Evolutionary conservation across 257 asterid genomes (phyloP).

Genomic region (Paulownia fortunei): DNA sequence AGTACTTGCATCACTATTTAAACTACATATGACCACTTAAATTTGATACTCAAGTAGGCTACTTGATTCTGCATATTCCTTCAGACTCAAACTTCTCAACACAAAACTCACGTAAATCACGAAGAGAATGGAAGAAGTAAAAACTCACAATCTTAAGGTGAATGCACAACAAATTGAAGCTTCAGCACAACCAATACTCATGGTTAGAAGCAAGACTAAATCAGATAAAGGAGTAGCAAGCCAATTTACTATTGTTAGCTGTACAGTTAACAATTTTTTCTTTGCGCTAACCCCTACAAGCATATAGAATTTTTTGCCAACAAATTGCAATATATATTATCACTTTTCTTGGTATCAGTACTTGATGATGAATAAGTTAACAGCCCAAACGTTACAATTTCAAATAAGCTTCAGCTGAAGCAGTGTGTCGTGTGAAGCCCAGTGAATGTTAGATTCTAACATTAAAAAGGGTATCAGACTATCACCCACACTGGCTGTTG

Average conservation of each 20-base stretch:
- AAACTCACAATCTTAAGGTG: slow-evolving; percentile 4
- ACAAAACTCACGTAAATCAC: slow-evolving; percentile 10
- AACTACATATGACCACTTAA: slow-evolving; percentile 21
- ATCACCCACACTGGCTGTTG: slow-evolving; percentile 7
- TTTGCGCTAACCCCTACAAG: not conserved
- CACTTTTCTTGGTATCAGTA: not conserved
- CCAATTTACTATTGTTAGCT: not conserved
- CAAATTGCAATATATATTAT: slow-evolving; percentile 1
- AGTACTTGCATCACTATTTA: slow-evolving; percentile 11
- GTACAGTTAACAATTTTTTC: not conserved
- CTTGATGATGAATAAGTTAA: slow-evolving; percentile 15
- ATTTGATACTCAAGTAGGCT: slow-evolving; percentile 8
- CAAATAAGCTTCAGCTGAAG: slow-evolving; percentile 24
- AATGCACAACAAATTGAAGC: not conserved
- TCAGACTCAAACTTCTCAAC: slow-evolving; percentile 2
- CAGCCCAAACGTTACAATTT: slow-evolving; percentile 22
- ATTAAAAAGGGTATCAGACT: slow-evolving; percentile 9
- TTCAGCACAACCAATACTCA: not conserved
- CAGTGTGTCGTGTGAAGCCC: slow-evolving; percentile 13
- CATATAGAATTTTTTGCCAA: not conserved
- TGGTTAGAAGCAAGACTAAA: slow-evolving; percentile 22
- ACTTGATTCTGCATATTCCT: slow-evolving; percentile 7
- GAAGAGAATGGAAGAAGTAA: not conserved
- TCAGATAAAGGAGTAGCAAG: slow-evolving; percentile 20
- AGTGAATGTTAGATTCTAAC: not conserved